Base-by-base conservation (phyloP, 768 basidiomycete genomes). In the Cystofilobasidium capitatum region DNA sequence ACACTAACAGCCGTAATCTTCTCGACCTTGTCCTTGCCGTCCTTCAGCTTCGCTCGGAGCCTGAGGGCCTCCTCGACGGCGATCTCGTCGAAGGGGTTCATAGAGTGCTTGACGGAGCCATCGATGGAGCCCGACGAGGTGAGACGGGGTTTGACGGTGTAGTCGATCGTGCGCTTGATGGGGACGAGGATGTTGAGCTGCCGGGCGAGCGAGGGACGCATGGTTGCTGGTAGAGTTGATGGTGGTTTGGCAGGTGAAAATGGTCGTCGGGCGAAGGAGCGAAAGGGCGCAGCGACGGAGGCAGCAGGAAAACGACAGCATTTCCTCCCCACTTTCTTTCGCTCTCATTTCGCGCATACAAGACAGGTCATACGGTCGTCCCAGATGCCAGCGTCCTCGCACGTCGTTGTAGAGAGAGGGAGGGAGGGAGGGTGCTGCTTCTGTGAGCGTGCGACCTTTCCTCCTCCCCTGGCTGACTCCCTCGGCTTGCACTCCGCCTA, bases 81-180 rank as follows among this genome's bases (percentile, higher is more conserved):
- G 75, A 98, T 98, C 79, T 99, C 96, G 76, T 98, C 94, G 74
- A 97, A 98, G 0, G 96, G 94, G 78, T 98, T 98, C 93, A 99
- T 97, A 1, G 91, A 93, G 79, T 99, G 96, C 82, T 99, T 99
- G 72, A 96, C 94, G 77, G 35, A n/a, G 17, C 20, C n/a, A 40
- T n/a, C 44, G 44, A 47, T 37, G 2, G 22, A 45, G 42, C 66
- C 60, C 22, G 49, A 49, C 22, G 33, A 31, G 58, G 7, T n/a
- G n/a, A n/a, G n/a, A n/a, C 62, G 36, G 9, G 44, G 63, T 14
- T 60, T 33, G 40, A 39, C 91, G 4, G 91, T 88, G 85, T 89
- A 99, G 80, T 98, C 96, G 61, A 99, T 96, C n/a, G 73, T 89
- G 85, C 93, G 83, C 81, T 98, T 98, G 58, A 97, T 85, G 31